These are phyloP conservation scores for Phellopilus nigrolimitatus DNA, from an alignment of 1,284 basidiomycete species.

Conservation along the genomic window DNA sequence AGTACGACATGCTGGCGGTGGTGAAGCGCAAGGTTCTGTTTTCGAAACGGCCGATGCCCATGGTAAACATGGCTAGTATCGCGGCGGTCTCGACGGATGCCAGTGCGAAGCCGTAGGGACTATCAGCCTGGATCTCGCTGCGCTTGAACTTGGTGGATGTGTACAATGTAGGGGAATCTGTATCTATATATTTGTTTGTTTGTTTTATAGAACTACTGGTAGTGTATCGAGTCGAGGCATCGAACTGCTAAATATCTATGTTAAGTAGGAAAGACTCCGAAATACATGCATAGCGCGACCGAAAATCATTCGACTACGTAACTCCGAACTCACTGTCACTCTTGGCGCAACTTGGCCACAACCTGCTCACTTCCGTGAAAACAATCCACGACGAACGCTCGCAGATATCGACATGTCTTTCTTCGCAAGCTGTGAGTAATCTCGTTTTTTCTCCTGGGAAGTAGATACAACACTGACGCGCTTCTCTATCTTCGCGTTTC, in stretches of 20 bases:
- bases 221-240: too few relatives aligned
- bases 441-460: not conserved
- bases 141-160: not conserved
- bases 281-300: too few relatives aligned
- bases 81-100: constrained; percentile 1
- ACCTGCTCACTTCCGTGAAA: not conserved
- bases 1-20: constrained; percentile 50
- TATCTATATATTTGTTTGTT: too few relatives aligned
- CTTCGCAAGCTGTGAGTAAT: constrained; percentile 9
- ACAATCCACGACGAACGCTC: too few relatives aligned
- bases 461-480: not conserved
- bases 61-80: constrained; percentile 32
- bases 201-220: too few relatives aligned
- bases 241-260: too few relatives aligned
- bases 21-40: constrained; percentile 78
- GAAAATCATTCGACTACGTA: not conserved
- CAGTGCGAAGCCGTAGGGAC: not conserved
- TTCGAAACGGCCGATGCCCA: constrained; percentile 70
- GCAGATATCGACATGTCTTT: constrained; percentile 1
- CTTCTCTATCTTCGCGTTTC: too few relatives aligned
- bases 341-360: not conserved
- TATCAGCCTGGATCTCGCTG: not conserved
- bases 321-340: too few relatives aligned
- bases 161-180: not conserved
- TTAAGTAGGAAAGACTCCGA: too few relatives aligned